Conservation (phyloP, 352 stramenopile genomes). For the Pythium inflatum region DNA sequence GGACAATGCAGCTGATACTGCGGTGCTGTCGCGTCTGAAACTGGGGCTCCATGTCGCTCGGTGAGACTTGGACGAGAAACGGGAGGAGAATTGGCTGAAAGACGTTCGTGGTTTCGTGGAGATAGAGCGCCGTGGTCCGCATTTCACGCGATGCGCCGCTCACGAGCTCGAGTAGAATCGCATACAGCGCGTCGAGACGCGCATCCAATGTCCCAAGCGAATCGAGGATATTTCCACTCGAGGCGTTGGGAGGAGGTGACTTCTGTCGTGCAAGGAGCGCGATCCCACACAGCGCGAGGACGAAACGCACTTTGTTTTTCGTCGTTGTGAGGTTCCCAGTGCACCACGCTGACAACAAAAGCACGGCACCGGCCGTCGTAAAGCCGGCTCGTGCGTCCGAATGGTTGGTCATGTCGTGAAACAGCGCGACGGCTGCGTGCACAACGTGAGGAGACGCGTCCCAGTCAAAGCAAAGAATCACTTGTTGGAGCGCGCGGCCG, state of each 20-base stretch:
- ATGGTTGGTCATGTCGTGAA: slow-evolving; percentile 60
- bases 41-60: slow-evolving; percentile 57
- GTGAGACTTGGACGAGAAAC: slow-evolving; percentile 57
- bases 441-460: slow-evolving; percentile 38
- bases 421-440: slow-evolving; percentile 49
- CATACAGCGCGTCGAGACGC: slow-evolving; percentile 52
- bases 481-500: slow-evolving; percentile 50
- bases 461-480: slow-evolving; percentile 50
- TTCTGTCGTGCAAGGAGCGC: slow-evolving; percentile 55
- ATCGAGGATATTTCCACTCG: slow-evolving; percentile 31
- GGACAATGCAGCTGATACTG: slow-evolving; percentile 75
- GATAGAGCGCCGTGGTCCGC: slow-evolving; percentile 42
- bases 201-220: slow-evolving; percentile 38
- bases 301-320: slow-evolving; percentile 36
- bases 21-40: slow-evolving; percentile 57
- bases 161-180: slow-evolving; percentile 50
- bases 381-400: slow-evolving; percentile 61
- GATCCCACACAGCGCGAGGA: slow-evolving; percentile 58
- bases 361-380: slow-evolving; percentile 61
- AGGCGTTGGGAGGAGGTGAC: neutral
- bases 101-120: slow-evolving; percentile 42
- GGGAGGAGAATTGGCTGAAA: slow-evolving; percentile 48
- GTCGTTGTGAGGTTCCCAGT: slow-evolving; percentile 33
- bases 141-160: slow-evolving; percentile 30
- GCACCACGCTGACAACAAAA: slow-evolving; percentile 55